These are phyloP conservation scores for Hyphopichia fennica DNA, from an alignment of 1,139 yeast genomes.

Conservation along the genomic window DNA sequence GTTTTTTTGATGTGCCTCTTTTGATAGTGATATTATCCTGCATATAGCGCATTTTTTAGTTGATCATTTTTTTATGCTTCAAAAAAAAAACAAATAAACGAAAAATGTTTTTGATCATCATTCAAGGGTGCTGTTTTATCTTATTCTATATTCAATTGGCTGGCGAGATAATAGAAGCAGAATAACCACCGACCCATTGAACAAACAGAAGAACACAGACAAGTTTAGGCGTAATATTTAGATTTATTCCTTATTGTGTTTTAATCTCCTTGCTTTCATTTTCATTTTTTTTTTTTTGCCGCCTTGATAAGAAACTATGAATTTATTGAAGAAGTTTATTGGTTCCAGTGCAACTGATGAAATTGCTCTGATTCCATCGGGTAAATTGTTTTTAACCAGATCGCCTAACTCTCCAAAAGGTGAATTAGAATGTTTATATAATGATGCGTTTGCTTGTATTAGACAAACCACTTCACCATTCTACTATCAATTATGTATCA, in stretches of 20 bases:
- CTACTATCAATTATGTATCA: slow-evolving; percentile 70
- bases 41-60: neutral
- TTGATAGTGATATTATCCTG: neutral
- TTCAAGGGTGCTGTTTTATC: too few species aligned
- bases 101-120: too few species aligned
- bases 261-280: too few species aligned
- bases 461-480: slow-evolving; percentile 66
- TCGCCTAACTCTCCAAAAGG: slow-evolving; percentile 83
- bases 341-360: slow-evolving; percentile 65
- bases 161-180: too few species aligned
- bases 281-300: neutral
- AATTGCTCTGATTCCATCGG: slow-evolving; percentile 72
- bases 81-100: neutral
- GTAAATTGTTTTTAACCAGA: slow-evolving; percentile 73
- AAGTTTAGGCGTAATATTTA: too few species aligned
- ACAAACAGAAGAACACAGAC: too few species aligned
- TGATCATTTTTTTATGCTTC: neutral
- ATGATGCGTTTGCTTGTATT: slow-evolving; percentile 75
- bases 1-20: neutral
- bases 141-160: too few species aligned
- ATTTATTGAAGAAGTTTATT: slow-evolving; percentile 71
- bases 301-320: slow-evolving; percentile 49
- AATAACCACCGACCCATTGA: too few species aligned
- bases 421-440: slow-evolving; percentile 77
- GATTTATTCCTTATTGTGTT: too few species aligned